Evolutionary conservation across 2,329 filamentous ascomycete species (phyloP).

Genomic region (Colletotrichum abscissum): DNA sequence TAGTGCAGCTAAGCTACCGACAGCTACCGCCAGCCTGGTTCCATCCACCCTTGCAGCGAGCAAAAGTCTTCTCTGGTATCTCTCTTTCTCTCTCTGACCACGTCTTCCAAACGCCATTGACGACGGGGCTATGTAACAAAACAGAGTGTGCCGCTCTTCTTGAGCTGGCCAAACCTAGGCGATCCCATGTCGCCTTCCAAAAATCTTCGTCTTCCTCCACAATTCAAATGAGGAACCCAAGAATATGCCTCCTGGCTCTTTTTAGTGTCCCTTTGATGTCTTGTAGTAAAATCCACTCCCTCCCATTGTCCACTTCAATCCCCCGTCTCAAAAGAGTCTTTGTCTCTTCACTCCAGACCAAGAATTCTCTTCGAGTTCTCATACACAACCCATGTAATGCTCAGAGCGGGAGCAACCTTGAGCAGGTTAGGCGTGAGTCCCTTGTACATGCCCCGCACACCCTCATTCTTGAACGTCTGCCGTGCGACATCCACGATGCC

Average conservation of each 20-base stretch:
- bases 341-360: slow-evolving; percentile 54
- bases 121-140: slow-evolving; percentile 25
- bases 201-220: not conserved
- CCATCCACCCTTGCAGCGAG: slow-evolving; percentile 7
- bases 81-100: slow-evolving; percentile 6
- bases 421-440: slow-evolving; percentile 94
- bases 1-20: not conserved
- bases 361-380: slow-evolving; percentile 87
- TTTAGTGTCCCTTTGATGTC: not conserved
- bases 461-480: slow-evolving; percentile 86
- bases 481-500: slow-evolving; percentile 90
- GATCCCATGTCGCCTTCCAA: slow-evolving; percentile 4
- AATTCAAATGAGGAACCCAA: not conserved
- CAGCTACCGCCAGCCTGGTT: not conserved
- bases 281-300: not conserved
- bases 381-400: slow-evolving; percentile 94
- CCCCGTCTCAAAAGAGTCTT: slow-evolving; percentile 1
- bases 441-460: slow-evolving; percentile 88
- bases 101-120: slow-evolving; percentile 30
- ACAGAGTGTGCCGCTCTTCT: slow-evolving; percentile 6
- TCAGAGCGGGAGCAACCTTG: slow-evolving; percentile 95
- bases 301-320: slow-evolving; percentile 1
- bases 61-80: slow-evolving; percentile 34
- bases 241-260: not conserved
- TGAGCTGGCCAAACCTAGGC: not conserved